phyloP scores from a whole-genome alignment of 345 rosid genomes.

The Citrus unshiu region DNA sequence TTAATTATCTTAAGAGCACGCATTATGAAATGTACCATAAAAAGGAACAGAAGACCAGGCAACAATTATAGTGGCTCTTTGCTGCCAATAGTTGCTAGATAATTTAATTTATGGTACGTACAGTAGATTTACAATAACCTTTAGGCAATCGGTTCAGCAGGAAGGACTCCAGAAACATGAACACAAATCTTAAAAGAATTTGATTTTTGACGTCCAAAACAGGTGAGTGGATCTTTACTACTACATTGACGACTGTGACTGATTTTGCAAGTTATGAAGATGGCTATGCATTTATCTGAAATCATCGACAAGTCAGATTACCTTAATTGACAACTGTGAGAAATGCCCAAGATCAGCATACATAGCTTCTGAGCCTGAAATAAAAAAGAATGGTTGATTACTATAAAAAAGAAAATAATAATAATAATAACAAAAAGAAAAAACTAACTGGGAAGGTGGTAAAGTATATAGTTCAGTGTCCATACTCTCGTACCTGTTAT shows the following conservation, averaged over 20 bases:
- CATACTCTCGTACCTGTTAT: slow-evolving; percentile 60
- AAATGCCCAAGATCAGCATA: slow-evolving; percentile 99
- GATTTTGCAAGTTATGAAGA: not conserved
- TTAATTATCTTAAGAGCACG: not conserved
- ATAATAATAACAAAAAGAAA: not conserved
- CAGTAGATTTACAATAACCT: not conserved
- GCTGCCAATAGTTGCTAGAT: not conserved
- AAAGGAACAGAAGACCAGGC: not conserved
- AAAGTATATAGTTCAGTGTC: not conserved
- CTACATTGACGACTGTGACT: not conserved
- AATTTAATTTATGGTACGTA: not conserved
- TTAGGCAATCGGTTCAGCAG: not conserved
- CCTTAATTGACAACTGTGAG: slow-evolving; percentile 89
- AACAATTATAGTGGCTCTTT: not conserved
- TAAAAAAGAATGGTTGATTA: not conserved
- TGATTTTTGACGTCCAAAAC: not conserved
- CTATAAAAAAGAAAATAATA: not conserved
- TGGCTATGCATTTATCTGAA: not conserved
- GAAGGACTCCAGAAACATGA: not conserved
- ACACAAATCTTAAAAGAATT: not conserved
- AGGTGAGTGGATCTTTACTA: not conserved
- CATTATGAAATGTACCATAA: not conserved
- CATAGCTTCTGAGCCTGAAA: slow-evolving; percentile 96
- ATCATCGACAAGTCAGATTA: slow-evolving; percentile 13
- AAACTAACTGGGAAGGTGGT: not conserved